Conservation (phyloP, 768 basidiomycete genomes). For the Pleurotus djamor region DNA sequence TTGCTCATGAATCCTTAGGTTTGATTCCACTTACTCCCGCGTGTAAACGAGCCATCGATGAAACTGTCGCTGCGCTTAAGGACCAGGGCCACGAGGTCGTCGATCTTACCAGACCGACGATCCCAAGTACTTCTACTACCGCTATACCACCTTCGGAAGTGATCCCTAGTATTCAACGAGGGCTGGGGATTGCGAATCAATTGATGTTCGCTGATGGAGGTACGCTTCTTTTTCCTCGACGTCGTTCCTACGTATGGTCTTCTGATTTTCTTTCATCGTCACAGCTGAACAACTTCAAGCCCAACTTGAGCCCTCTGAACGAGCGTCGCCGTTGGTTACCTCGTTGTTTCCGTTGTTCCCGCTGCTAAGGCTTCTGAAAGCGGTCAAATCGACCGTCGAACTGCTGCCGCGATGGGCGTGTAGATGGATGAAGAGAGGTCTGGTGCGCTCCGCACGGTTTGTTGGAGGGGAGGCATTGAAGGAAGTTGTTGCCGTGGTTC, state of each 20-base stretch:
- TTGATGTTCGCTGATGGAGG: conserved; percentile 58
- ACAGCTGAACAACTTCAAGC: conserved; percentile 43
- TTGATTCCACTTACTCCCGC: conserved; percentile 62
- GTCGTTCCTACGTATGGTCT: conserved; percentile 1
- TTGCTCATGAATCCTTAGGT: conserved; percentile 30
- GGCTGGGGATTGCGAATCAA: conserved; percentile 52
- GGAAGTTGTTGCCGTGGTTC: conserved; percentile 16
- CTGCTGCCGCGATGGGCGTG: no score
- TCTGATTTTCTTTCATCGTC: neutral
- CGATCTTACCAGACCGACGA: conserved; percentile 29
- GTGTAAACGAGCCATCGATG: conserved; percentile 53
- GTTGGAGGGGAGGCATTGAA: no score
- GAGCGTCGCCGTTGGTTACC: no score
- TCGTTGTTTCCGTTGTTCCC: no score
- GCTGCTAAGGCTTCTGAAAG: no score
- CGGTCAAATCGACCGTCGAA: no score
- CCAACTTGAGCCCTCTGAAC: conserved; percentile 26
- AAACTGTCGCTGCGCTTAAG: conserved; percentile 49
- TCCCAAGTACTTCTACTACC: neutral
- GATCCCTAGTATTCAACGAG: conserved; percentile 45
- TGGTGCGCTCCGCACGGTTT: no score
- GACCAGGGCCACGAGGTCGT: conserved; percentile 64
- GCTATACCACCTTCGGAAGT: conserved; percentile 11
- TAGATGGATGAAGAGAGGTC: no score
- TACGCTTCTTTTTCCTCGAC: conserved; percentile 16